Evolutionary conservation across 2,329 filamentous ascomycete species (phyloP).

Genomic region (Diaporthe ilicicola): DNA sequence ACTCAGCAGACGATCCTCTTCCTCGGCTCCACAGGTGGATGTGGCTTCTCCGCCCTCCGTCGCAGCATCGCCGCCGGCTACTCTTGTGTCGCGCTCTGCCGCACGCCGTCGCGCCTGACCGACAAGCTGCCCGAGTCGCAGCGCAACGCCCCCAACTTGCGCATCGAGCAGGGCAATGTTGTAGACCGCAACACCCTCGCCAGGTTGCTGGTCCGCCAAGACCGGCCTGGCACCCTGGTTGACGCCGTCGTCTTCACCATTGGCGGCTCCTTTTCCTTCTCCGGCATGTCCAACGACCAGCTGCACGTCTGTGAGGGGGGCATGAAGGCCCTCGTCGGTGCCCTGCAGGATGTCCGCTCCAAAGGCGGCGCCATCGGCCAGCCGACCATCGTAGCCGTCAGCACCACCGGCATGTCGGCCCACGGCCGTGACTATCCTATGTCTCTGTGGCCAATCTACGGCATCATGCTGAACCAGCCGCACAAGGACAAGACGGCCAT

Average conservation of each 20-base stretch:
- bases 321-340: conserved; percentile 51
- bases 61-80: conserved; percentile 55
- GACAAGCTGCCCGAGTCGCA: conserved; percentile 42
- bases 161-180: conserved; percentile 57
- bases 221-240: conserved; percentile 45
- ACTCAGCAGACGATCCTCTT: conserved; percentile 57
- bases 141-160: conserved; percentile 46
- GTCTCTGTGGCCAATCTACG: conserved; percentile 51
- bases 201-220: conserved; percentile 44
- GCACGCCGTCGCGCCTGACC: conserved; percentile 58
- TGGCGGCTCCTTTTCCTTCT: conserved; percentile 48
- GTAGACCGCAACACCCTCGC: conserved; percentile 50
- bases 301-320: conserved; percentile 57
- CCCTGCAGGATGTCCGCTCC: conserved; percentile 44
- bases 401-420: conserved; percentile 52
- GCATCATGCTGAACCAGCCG: conserved; percentile 46
- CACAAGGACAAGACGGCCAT: conserved; percentile 55
- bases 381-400: conserved; percentile 50
- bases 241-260: conserved; percentile 58
- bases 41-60: conserved; percentile 56
- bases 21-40: conserved; percentile 62
- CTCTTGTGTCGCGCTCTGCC: conserved; percentile 58
- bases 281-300: conserved; percentile 51
- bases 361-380: conserved; percentile 37
- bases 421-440: conserved; percentile 51